These are phyloP conservation scores for Teratosphaeria epicoccoides DNA, from an alignment of 2,329 filamentous ascomycete species.

Conservation along the genomic window DNA sequence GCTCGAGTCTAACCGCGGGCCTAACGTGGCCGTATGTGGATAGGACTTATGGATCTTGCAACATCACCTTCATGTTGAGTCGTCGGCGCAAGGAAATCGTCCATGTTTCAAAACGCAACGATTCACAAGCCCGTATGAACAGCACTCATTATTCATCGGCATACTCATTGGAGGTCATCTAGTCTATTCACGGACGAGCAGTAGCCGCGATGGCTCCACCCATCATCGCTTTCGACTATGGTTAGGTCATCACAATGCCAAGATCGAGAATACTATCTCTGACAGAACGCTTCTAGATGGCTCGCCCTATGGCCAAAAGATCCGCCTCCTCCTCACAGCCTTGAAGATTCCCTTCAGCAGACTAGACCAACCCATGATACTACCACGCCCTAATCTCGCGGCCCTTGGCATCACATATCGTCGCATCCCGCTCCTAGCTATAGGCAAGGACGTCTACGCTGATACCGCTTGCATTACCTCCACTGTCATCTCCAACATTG, in stretches of 20 bases:
- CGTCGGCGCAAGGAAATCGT: too few relatives aligned
- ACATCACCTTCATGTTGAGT: too few relatives aligned
- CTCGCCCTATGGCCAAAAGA: slow-evolving; percentile 22
- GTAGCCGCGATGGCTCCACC: slow-evolving; percentile 11
- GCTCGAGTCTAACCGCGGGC: too few relatives aligned
- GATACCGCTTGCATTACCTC: slow-evolving; percentile 11
- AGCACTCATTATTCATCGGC: too few relatives aligned
- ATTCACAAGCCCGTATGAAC: too few relatives aligned
- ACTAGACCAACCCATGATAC: slow-evolving; percentile 17
- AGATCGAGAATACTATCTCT: background rate
- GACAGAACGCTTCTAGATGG: slow-evolving; percentile 16
- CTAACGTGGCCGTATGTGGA: too few relatives aligned
- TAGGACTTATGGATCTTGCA: too few relatives aligned
- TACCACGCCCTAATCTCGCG: slow-evolving; percentile 21
- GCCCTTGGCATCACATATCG: slow-evolving; percentile 22
- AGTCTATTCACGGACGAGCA: too few relatives aligned
- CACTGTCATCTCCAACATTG: slow-evolving; percentile 10
- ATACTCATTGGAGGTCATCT: too few relatives aligned
- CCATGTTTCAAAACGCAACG: too few relatives aligned
- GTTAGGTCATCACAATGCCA: slow-evolving; percentile 1
- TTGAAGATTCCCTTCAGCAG: slow-evolving; percentile 14
- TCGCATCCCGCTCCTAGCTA: slow-evolving; percentile 22
- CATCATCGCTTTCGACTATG: slow-evolving; percentile 23
- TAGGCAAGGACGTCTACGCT: slow-evolving; percentile 24
- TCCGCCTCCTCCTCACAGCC: slow-evolving; percentile 16